Percentiles rank a stretch among this genome's conserved stretches.
phyloP scores from a whole-genome alignment of 805 yeast species.

The Alloascoidea hylecoeti region DNA sequence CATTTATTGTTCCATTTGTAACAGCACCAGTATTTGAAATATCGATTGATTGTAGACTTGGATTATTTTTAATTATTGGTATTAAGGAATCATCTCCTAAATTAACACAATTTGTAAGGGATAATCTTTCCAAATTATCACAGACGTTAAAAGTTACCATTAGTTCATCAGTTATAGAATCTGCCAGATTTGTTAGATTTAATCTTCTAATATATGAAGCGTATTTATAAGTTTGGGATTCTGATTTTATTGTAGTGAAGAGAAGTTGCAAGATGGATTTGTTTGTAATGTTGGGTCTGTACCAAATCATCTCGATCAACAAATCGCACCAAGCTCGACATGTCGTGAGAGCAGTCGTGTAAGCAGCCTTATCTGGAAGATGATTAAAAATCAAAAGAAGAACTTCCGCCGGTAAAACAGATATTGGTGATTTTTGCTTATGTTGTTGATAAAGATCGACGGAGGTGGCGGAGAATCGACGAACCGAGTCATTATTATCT shows the following conservation, averaged over 20 bases:
- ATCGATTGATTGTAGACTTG: conserved; percentile 71
- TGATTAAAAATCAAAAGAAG: conserved; percentile 2
- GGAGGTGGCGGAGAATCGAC: not conserved
- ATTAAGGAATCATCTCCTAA: conserved; percentile 50
- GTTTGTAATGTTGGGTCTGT: not conserved
- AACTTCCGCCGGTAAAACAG: conserved; percentile 1
- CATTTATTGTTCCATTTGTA: conserved; percentile 53
- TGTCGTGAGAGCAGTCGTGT: not conserved
- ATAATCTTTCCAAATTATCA: conserved; percentile 67
- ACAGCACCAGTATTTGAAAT: conserved; percentile 63
- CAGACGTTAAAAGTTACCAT: conserved; percentile 49
- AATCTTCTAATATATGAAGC: conserved; percentile 44
- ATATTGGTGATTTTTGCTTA: not conserved
- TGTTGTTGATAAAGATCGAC: not conserved
- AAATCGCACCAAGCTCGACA: not conserved
- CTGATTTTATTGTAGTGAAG: not conserved
- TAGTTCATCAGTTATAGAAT: conserved; percentile 48
- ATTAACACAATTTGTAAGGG: conserved; percentile 66
- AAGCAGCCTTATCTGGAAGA: not conserved
- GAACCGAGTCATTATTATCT: not conserved
- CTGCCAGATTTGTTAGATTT: conserved; percentile 65
- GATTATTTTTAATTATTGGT: conserved; percentile 47
- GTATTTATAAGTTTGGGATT: not conserved
- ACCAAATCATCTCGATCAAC: not conserved
- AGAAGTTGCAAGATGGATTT: not conserved